Conservation (phyloP, 2,329 filamentous ascomycete species). For the Pseudogymnoascus sp. region DNA sequence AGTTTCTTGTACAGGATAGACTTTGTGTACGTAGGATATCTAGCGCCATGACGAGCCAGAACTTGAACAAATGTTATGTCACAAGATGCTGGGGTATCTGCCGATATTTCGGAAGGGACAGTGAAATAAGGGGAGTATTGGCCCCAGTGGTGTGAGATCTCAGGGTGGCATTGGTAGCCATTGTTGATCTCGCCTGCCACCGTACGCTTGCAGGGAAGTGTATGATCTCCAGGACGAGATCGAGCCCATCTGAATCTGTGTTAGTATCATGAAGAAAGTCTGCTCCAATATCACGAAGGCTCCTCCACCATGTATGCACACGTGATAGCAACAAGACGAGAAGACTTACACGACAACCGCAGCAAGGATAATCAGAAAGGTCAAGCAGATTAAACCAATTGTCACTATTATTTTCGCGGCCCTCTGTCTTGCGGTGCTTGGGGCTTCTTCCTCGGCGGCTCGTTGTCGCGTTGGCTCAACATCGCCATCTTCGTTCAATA, state of each 20-base stretch:
- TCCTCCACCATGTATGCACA: neutral
- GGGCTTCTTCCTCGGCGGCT: neutral
- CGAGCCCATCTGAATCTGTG: neutral
- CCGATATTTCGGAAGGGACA: conserved; percentile 57
- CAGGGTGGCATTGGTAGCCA: conserved; percentile 27
- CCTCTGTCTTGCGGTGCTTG: neutral
- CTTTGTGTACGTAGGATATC: conserved; percentile 69
- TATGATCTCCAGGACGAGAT: neutral
- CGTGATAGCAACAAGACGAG: neutral
- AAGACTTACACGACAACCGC: neutral
- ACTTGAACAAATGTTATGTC: conserved; percentile 71
- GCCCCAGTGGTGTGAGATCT: conserved; percentile 52
- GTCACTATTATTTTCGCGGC: neutral
- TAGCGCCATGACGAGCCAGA: conserved; percentile 76
- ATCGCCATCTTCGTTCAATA: neutral
- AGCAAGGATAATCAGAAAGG: neutral
- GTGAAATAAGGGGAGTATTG: conserved; percentile 83
- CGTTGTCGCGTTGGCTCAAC: neutral
- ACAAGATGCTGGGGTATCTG: conserved; percentile 55
- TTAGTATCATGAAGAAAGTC: neutral
- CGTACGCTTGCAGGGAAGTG: neutral
- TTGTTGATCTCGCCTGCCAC: conserved; percentile 13
- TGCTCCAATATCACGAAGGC: neutral
- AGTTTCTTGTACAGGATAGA: conserved; percentile 54
- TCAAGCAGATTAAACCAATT: neutral